Evolutionary conservation across 352 stramenopile species (phyloP), one percentile per base, ranked within the genome.

Genomic region (Phytopythium montanum): DNA sequence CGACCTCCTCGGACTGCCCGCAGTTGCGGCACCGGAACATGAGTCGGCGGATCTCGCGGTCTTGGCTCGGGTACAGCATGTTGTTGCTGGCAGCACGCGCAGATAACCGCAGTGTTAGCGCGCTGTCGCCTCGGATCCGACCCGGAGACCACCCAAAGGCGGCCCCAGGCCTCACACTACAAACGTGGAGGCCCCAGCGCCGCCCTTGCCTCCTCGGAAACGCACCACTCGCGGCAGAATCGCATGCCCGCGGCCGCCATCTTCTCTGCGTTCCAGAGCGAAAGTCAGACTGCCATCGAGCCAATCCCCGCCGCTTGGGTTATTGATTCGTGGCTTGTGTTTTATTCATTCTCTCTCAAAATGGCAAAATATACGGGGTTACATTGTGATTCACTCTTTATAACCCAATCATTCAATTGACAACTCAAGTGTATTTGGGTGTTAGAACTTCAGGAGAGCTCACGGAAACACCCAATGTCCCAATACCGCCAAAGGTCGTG

Each of bases 1-100:
- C 82, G 52, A 95, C 82, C 54, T 94, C 82, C 60, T 95, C 86
- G 29, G 82, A 76, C 71, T 95, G 86, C 16, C 86, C 84, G 56
- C 86, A 95, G 59, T 95, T 95, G 29, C 86, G 86, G 61, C 86
- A 95, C 50, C 84, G 84, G 61, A 95, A 95, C 70, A 88, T 88
- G 33, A 95, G 67, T 44, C 84, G 84, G 28, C 84, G 86, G 49
- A 93, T 74, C 56, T 95, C 86, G 38, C 86, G 86, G 72, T 95
- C 86, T 66, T 95, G 86, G 56, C 84, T 94, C 61, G 86, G 86
- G 70, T 95, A 95, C 73, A 95, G 77, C 86, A 95, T 95, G 71
- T 95, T 95, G 77, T 95, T 95, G 83, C 86, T 95, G 61, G 8
- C 25, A 31, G 14, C 26, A 39, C 18, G 34, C 12, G 25, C 51